Conservation (phyloP, 1,139 yeast species). For the Blastobotrys elegans region DNA sequence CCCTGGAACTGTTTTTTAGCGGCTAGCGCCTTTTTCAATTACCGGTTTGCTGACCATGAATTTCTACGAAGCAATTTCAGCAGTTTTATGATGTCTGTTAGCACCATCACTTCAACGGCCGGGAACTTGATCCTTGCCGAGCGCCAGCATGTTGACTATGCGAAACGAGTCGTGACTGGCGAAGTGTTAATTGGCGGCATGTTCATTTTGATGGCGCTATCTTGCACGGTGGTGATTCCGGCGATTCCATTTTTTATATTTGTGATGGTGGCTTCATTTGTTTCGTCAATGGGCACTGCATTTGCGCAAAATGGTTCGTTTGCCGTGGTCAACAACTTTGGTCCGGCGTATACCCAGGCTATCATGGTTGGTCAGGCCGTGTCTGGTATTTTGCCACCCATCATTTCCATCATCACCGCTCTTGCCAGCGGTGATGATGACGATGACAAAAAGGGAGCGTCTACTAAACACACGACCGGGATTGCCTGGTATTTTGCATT, state of each 20-base stretch:
- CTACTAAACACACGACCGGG: slow-evolving; percentile 4
- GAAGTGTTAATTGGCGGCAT: slow-evolving; percentile 51
- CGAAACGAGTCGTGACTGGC: slow-evolving; percentile 54
- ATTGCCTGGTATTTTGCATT: slow-evolving; percentile 54
- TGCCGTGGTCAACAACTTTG: slow-evolving; percentile 79
- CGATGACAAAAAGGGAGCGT: slow-evolving; percentile 17
- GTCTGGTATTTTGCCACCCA: slow-evolving; percentile 86
- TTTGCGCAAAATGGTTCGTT: slow-evolving; percentile 85
- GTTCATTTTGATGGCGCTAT: slow-evolving; percentile 42
- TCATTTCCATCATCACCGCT: slow-evolving; percentile 60
- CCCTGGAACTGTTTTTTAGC: slow-evolving; percentile 94
- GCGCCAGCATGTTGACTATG: slow-evolving; percentile 55
- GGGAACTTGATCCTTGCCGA: slow-evolving; percentile 64
- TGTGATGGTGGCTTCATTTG: slow-evolving; percentile 40
- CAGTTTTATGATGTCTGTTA: slow-evolving; percentile 84
- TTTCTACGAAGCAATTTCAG: slow-evolving; percentile 58
- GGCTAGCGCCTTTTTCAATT: slow-evolving; percentile 76
- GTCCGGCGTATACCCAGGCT: slow-evolving; percentile 76
- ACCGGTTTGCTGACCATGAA: slow-evolving; percentile 53
- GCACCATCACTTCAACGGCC: slow-evolving; percentile 64
- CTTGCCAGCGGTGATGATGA: slow-evolving; percentile 37
- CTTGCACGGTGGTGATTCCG: slow-evolving; percentile 40
- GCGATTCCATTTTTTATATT: slow-evolving; percentile 39
- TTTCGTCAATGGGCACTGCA: slow-evolving; percentile 48
- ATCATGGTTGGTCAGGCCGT: slow-evolving; percentile 94